Base-by-base conservation (phyloP, 768 basidiomycete genomes). In the Psilocybe sp. region DNA sequence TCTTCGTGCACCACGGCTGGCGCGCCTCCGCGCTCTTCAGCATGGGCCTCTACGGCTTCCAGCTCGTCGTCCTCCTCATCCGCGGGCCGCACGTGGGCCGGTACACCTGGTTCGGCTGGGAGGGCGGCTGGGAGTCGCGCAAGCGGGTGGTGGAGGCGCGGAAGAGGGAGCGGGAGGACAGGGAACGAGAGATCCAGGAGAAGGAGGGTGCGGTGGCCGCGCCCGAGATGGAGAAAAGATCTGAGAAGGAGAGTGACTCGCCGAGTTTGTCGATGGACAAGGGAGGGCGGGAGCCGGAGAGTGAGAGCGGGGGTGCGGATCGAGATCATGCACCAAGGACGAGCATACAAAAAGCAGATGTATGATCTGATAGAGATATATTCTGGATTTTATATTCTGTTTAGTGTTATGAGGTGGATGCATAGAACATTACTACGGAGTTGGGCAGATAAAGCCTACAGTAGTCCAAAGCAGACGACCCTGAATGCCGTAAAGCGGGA, bases 1-100 rank as follows among this genome's bases (percentile, higher is more conserved):
- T 92, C 2, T 93, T 89, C 67, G 75, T 85, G 23, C 56, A 70
- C 12, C 69, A 79, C 55, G 91, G 91, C 13, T 92, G 88, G 88
- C 74, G 81, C 33, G 74, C 86, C 0, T 79, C 77, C 1, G 83
- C 87, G 0, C 74, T 72, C 23, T 69, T 89, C 10, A 78, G 78
- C 38, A 62, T 91, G 47, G 87, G 75, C 0, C 78, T 80, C 63
- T 75, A 78, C 34, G 81, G 67, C 0, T 80, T 76, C 55, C 78
- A 81, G 53, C 57, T 91, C 1, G 43, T 78, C 20, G 51, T 89
- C 3, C 75, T 90, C 4, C 64, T 86, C 9, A 36, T 80, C 20
- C 77, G 90, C 20, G 90, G 90, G 0, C 90, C 90, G 7, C 87
- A 90, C 51, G 73, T 73, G 40, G 50, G 64, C 38, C 68, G 76